These are phyloP conservation scores for Lyophyllum decastes DNA, from an alignment of 768 basidiomycete species.

Conservation along the genomic window DNA sequence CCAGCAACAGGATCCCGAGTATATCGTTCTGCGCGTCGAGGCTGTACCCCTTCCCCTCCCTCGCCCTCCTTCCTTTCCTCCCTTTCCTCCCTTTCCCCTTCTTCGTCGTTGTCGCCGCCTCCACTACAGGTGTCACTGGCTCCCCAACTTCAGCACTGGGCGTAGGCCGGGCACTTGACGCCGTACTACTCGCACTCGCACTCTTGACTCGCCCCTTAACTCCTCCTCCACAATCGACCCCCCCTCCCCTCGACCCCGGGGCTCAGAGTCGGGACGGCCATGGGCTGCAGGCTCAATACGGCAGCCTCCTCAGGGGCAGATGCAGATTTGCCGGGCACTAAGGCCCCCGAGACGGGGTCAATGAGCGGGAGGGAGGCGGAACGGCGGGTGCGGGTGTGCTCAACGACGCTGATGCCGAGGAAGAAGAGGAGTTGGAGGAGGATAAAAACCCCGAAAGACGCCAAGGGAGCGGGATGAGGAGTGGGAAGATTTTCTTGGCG, in stretches of 20 bases:
- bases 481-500: too few species aligned
- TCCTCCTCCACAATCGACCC: neutral
- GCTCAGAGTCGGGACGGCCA: neutral
- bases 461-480: neutral
- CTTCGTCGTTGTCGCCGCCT: constrained; percentile 2
- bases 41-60: constrained; percentile 39
- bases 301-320: neutral
- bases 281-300: too few species aligned
- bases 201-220: too few species aligned
- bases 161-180: too few species aligned
- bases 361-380: neutral
- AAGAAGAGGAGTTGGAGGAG: constrained; percentile 1
- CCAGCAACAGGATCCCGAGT: constrained; percentile 92
- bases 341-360: constrained; percentile 1
- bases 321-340: neutral
- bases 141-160: neutral
- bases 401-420: neutral
- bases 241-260: neutral
- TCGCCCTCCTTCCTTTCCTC: constrained; percentile 10
- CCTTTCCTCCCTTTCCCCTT: constrained; percentile 8
- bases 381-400: neutral
- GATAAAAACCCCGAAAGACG: neutral
- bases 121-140: neutral
- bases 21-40: constrained; percentile 78
- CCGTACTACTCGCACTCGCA: neutral